Conservation (phyloP, 768 basidiomycete species). For the Symmetrospora coprosmae region DNA sequence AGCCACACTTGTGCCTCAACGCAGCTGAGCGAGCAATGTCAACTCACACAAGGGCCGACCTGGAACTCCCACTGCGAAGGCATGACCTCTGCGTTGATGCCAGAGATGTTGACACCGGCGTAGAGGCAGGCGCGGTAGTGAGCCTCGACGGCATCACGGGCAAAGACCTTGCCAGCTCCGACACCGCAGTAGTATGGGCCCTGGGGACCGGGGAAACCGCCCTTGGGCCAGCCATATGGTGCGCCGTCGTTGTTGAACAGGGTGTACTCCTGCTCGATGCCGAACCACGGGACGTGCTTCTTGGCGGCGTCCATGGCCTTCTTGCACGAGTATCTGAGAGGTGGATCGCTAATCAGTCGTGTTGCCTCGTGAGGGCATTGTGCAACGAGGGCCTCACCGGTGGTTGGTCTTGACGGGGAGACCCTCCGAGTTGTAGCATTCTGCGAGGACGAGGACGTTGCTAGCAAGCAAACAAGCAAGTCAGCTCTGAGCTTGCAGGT, state of each 20-base stretch:
- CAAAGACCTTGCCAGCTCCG: constrained; percentile 93
- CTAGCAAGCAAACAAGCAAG: constrained; percentile 9
- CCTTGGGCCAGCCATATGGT: constrained; percentile 94
- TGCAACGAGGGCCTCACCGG: constrained; percentile 48
- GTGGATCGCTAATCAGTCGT: no score
- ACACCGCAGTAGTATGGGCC: constrained; percentile 99
- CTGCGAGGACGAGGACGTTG: constrained; percentile 48
- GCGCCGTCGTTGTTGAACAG: constrained; percentile 81
- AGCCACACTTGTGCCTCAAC: no score
- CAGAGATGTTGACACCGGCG: constrained; percentile 82
- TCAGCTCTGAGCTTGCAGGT: not conserved
- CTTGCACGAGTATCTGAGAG: constrained; percentile 55
- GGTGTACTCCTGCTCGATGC: constrained; percentile 97
- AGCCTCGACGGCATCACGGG: constrained; percentile 95
- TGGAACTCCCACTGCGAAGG: constrained; percentile 99
- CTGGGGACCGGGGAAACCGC: constrained; percentile 98
- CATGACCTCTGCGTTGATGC: constrained; percentile 99
- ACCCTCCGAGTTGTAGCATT: constrained; percentile 87
- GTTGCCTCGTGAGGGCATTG: no score
- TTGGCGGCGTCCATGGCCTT: constrained; percentile 92
- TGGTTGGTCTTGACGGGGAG: constrained; percentile 93
- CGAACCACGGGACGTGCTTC: constrained; percentile 77
- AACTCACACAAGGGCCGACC: constrained; percentile 91
- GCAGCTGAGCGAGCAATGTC: no score
- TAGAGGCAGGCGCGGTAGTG: constrained; percentile 67